These are phyloP conservation scores for Ajuga chamaepitys DNA, from an alignment of 257 asterid species.

Conservation along the genomic window DNA sequence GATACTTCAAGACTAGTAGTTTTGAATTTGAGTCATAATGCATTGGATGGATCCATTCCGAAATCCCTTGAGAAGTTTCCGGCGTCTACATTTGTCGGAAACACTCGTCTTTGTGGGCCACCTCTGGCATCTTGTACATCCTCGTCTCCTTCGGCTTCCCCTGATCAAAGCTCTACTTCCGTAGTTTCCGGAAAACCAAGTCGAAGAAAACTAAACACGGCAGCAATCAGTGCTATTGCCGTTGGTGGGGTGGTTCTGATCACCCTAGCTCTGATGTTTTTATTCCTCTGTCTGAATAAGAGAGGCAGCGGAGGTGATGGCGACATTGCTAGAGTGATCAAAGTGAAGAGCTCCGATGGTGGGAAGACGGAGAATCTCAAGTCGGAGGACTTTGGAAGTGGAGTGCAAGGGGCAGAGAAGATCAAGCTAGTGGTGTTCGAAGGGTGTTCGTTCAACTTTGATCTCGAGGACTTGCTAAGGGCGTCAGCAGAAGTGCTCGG, in stretches of 20 bases:
- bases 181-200: constrained; percentile 8
- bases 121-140: constrained; percentile 44
- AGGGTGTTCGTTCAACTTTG: constrained; percentile 60
- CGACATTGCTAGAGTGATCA: constrained; percentile 32
- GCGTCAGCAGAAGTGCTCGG: constrained; percentile 99
- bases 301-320: constrained; percentile 4
- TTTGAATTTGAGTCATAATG: constrained; percentile 65
- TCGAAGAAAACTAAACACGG: constrained; percentile 31
- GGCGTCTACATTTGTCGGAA: constrained; percentile 59
- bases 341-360: constrained; percentile 41
- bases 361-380: constrained; percentile 57
- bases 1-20: constrained; percentile 39
- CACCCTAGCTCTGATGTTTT: constrained; percentile 18
- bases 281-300: constrained; percentile 50
- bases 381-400: constrained; percentile 89
- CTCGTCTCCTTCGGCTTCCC: constrained; percentile 34
- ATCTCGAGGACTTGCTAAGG: constrained; percentile 85
- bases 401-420: constrained; percentile 83
- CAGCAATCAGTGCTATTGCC: constrained; percentile 40
- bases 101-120: constrained; percentile 52
- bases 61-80: constrained; percentile 55
- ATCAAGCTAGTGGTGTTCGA: constrained; percentile 73
- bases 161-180: constrained; percentile 8
- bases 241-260: constrained; percentile 39
- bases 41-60: constrained; percentile 61